Evolutionary conservation across 345 rosid species (phyloP).

Genomic region (Lagerstroemia speciosa): DNA sequence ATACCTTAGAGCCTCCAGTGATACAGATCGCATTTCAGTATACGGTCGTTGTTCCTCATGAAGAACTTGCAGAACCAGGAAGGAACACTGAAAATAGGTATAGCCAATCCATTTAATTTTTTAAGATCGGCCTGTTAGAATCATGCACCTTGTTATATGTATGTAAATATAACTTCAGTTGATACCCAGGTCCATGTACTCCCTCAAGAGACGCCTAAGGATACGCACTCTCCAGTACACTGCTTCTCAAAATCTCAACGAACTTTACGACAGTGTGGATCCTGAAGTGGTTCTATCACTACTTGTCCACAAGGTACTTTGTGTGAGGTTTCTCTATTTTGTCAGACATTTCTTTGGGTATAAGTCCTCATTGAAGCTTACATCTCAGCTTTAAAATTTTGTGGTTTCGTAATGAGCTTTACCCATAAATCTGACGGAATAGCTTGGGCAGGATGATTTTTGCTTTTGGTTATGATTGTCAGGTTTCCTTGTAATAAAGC

Average conservation of each 20-base stretch:
- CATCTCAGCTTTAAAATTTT: background rate
- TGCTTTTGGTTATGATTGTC: background rate
- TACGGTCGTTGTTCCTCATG: conserved; percentile 77
- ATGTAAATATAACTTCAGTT: background rate
- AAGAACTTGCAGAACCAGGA: conserved; percentile 51
- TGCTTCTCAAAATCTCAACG: conserved; percentile 62
- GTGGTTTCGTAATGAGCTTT: background rate
- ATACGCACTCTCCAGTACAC: conserved; percentile 78
- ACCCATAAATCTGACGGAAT: background rate
- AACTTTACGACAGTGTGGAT: conserved; percentile 79
- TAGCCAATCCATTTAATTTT: conserved; percentile 13
- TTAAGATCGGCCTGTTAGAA: background rate
- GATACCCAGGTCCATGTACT: conserved; percentile 48
- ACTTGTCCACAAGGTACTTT: conserved; percentile 83
- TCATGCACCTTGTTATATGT: background rate
- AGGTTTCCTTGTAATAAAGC: background rate
- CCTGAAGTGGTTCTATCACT: conserved; percentile 74
- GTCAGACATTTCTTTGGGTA: background rate
- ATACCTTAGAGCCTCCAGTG: conserved; percentile 72
- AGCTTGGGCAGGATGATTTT: background rate
- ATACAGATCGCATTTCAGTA: conserved; percentile 95
- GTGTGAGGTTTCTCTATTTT: conserved; percentile 1
- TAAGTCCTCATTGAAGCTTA: background rate
- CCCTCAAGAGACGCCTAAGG: conserved; percentile 76
- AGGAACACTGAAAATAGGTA: conserved; percentile 61